phyloP scores from a whole-genome alignment of 495 filamentous ascomycete species.

The Hypoxylon subgilvum region DNA sequence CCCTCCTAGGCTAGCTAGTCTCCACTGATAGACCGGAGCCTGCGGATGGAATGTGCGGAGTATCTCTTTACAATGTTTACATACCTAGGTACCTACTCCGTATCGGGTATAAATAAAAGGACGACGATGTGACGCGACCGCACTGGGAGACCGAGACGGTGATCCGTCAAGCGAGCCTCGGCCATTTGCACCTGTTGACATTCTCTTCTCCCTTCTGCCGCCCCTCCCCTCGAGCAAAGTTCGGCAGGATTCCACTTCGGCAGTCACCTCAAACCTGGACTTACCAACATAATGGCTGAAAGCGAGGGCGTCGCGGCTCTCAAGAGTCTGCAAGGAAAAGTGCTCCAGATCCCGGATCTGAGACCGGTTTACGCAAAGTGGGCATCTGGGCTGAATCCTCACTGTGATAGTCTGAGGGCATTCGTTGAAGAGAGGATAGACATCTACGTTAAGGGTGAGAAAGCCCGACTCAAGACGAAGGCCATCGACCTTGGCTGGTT shows the following conservation, averaged over 20 bases:
- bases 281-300: neutral
- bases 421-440: conserved; percentile 7
- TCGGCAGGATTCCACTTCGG: neutral
- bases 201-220: neutral
- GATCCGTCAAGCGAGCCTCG: neutral
- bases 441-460: conserved; percentile 2
- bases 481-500: conserved; percentile 16
- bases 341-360: conserved; percentile 6
- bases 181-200: neutral
- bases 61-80: no score
- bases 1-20: neutral
- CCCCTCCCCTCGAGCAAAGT: neutral
- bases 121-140: neutral
- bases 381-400: conserved; percentile 5
- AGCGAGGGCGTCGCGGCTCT: neutral
- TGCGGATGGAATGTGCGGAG: no score
- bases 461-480: conserved; percentile 4
- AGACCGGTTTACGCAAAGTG: conserved; percentile 1
- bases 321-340: neutral
- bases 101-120: neutral
- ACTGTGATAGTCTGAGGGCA: conserved; percentile 3
- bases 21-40: neutral
- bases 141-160: neutral
- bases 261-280: neutral
- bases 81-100: no score